Conservation (phyloP, 345 rosid species). For the Kandelia obovata region DNA sequence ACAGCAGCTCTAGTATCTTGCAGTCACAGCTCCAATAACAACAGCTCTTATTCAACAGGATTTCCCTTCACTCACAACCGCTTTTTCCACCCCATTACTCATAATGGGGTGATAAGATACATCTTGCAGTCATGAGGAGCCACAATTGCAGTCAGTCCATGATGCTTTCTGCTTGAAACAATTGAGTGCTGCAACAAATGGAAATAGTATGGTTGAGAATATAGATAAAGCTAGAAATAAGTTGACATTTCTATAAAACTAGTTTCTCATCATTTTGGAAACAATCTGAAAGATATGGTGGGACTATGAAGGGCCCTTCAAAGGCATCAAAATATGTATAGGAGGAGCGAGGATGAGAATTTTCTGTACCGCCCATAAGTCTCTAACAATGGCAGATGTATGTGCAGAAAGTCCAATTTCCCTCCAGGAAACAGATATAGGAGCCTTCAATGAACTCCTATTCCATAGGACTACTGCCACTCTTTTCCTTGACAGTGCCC, state of each 20-base stretch:
- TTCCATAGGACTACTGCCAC: constrained; percentile 20
- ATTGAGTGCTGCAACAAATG: constrained; percentile 30
- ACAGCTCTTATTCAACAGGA: too few relatives aligned
- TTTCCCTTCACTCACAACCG: too few relatives aligned
- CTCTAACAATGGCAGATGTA: constrained; percentile 9
- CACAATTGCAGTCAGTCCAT: constrained; percentile 18
- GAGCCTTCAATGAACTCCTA: constrained; percentile 13
- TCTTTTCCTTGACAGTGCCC: constrained; percentile 20
- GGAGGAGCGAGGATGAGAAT: not conserved
- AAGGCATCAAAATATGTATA: too few relatives aligned
- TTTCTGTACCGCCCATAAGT: constrained; percentile 21
- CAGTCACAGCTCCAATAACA: too few relatives aligned
- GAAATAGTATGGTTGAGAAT: not conserved
- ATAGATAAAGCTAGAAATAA: not conserved
- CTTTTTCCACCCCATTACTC: too few relatives aligned
- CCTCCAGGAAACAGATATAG: constrained; percentile 19
- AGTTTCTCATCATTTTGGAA: not conserved
- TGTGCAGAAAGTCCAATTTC: constrained; percentile 20
- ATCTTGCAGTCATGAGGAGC: constrained; percentile 32
- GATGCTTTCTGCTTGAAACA: constrained; percentile 27
- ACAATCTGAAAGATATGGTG: not conserved
- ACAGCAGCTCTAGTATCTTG: too few relatives aligned
- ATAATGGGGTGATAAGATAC: constrained; percentile 18
- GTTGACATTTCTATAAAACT: not conserved
- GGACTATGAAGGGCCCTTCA: not conserved